phyloP scores from a whole-genome alignment of 768 basidiomycete genomes.

The Lactarius sanguifluus region DNA sequence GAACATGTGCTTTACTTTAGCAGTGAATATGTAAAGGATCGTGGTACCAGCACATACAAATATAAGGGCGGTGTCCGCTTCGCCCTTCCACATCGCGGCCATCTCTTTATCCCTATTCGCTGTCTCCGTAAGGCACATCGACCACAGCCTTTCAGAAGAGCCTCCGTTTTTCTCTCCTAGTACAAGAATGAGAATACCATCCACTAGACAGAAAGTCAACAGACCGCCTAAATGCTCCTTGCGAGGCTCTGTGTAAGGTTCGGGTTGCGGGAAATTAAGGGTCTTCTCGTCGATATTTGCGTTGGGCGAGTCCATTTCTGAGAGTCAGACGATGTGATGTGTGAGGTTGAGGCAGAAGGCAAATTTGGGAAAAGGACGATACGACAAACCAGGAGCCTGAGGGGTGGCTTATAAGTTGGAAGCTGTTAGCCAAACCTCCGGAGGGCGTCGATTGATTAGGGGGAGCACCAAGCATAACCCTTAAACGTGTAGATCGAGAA shows the following conservation, averaged over 20 bases:
- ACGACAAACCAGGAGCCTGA: too few relatives aligned
- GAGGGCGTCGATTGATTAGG: too few relatives aligned
- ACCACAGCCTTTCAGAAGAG: conserved; percentile 4
- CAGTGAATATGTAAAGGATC: too few relatives aligned
- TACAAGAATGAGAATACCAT: neutral
- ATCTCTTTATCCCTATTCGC: conserved; percentile 8
- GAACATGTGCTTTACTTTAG: neutral
- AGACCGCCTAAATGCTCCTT: neutral
- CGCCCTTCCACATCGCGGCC: conserved; percentile 9
- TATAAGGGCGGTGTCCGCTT: conserved; percentile 7
- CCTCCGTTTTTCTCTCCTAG: neutral
- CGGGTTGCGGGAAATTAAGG: too few relatives aligned
- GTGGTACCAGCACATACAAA: too few relatives aligned
- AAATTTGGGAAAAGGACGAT: neutral
- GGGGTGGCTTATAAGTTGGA: neutral
- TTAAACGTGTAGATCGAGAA: too few relatives aligned
- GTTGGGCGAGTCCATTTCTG: neutral
- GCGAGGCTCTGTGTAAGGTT: too few relatives aligned
- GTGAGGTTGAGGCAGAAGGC: neutral
- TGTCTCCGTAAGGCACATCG: conserved; percentile 11
- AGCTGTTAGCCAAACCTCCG: neutral
- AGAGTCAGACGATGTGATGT: neutral
- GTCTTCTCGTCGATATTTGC: neutral
- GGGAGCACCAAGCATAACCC: too few relatives aligned
- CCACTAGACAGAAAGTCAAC: neutral